Conservation (phyloP, 208 protist species). For the Zelonia costaricensis region DNA sequence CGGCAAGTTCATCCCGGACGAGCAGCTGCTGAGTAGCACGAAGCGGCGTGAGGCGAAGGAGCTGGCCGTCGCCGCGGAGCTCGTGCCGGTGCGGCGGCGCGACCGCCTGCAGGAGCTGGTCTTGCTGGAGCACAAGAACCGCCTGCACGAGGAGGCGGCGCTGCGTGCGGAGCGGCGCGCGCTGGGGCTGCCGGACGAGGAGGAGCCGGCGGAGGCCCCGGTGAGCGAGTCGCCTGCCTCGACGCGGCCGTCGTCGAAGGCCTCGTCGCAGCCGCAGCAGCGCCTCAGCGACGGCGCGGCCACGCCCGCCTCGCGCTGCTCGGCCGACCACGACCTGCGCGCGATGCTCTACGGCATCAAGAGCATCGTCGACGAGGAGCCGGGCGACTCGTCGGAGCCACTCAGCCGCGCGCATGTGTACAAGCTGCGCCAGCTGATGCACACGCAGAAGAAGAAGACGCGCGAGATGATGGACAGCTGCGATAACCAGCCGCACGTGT, state of each 20-base stretch:
- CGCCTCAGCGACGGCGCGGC: slow-evolving; percentile 33
- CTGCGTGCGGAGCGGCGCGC: slow-evolving; percentile 57
- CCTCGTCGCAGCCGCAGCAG: slow-evolving; percentile 24
- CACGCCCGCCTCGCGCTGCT: slow-evolving; percentile 48
- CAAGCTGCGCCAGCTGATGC: slow-evolving; percentile 63
- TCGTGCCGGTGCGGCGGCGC: slow-evolving; percentile 82
- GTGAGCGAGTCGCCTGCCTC: slow-evolving; percentile 18
- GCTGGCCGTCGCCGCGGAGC: slow-evolving; percentile 42
- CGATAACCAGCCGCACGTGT: slow-evolving; percentile 59
- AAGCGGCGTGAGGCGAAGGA: slow-evolving; percentile 70
- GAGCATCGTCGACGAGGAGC: slow-evolving; percentile 52
- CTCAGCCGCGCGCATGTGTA: slow-evolving; percentile 53
- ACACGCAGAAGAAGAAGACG: slow-evolving; percentile 71
- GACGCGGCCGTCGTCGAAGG: slow-evolving; percentile 24
- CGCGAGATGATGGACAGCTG: slow-evolving; percentile 51
- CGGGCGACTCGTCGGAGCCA: slow-evolving; percentile 9
- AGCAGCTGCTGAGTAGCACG: slow-evolving; percentile 78
- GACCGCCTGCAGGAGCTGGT: slow-evolving; percentile 89
- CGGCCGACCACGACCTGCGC: slow-evolving; percentile 64
- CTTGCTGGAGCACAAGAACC: slow-evolving; percentile 81
- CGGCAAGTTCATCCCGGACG: slow-evolving; percentile 74
- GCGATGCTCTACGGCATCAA: slow-evolving; percentile 53
- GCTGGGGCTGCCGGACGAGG: slow-evolving; percentile 45
- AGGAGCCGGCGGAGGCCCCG: slow-evolving; percentile 20
- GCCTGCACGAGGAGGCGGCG: slow-evolving; percentile 57